phyloP scores from a whole-genome alignment of 2,329 filamentous ascomycete species.

The Aspergillus fijiensis region DNA sequence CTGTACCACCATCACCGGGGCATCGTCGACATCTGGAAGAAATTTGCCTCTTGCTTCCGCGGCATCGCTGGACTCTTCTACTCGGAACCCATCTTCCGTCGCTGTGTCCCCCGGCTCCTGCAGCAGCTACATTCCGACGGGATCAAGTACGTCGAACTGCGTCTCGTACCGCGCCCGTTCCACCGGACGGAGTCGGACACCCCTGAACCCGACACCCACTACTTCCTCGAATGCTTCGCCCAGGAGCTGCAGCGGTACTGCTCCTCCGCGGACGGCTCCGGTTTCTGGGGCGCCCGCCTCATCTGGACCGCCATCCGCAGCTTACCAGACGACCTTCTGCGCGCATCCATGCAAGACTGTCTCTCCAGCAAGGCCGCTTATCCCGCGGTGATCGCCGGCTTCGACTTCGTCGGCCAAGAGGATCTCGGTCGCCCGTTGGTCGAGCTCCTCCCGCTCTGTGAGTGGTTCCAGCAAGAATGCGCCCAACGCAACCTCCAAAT shows the following conservation, averaged over 20 bases:
- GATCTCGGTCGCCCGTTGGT: slow-evolving; percentile 8
- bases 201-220: slow-evolving; percentile 4
- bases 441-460: slow-evolving; percentile 9
- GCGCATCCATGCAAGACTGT: slow-evolving; percentile 7
- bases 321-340: slow-evolving; percentile 4
- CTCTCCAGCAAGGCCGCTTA: slow-evolving; percentile 8
- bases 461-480: slow-evolving; percentile 13
- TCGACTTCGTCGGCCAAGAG: slow-evolving; percentile 16
- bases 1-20: slow-evolving; percentile 13
- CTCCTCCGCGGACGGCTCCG: slow-evolving; percentile 5
- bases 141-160: slow-evolving; percentile 14
- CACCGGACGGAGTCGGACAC: slow-evolving; percentile 2
- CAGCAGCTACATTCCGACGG: slow-evolving; percentile 13
- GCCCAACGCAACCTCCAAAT: slow-evolving; percentile 1
- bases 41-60: slow-evolving; percentile 11
- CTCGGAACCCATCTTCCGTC: slow-evolving; percentile 13
- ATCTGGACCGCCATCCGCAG: slow-evolving; percentile 14
- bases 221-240: slow-evolving; percentile 14
- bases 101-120: slow-evolving; percentile 10
- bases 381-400: slow-evolving; percentile 10
- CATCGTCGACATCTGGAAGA: slow-evolving; percentile 13
- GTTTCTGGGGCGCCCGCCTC: slow-evolving; percentile 13
- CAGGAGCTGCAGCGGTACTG: slow-evolving; percentile 11
- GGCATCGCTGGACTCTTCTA: slow-evolving; percentile 12
- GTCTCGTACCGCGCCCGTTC: slow-evolving; percentile 9